Conservation (phyloP, 345 rosid species). For the Aquilaria malaccensis region DNA sequence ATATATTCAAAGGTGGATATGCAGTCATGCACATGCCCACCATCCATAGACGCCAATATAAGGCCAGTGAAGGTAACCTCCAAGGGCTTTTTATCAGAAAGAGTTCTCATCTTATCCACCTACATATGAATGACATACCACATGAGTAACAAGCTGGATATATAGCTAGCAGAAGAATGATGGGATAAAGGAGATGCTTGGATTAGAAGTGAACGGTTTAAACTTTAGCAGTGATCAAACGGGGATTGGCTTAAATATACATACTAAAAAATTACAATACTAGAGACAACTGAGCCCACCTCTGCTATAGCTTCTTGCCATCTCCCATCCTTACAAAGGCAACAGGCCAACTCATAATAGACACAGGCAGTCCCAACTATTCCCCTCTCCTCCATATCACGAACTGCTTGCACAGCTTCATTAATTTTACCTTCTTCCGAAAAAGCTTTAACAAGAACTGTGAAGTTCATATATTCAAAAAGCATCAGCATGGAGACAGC, state of each 20-base stretch:
- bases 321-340: constrained; percentile 75
- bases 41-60: constrained; percentile 62
- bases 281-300: constrained; percentile 31
- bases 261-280: background rate
- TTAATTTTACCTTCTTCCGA: constrained; percentile 80
- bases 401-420: constrained; percentile 74
- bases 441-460: constrained; percentile 80
- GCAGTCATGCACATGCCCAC: constrained; percentile 74
- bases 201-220: too few relatives aligned
- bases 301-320: constrained; percentile 78
- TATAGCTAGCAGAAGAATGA: too few relatives aligned
- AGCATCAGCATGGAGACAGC: background rate
- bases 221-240: too few relatives aligned
- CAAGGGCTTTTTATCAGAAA: constrained; percentile 52
- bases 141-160: background rate
- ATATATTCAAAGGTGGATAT: constrained; percentile 55
- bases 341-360: constrained; percentile 83
- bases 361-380: constrained; percentile 75
- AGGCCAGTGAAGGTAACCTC: constrained; percentile 85
- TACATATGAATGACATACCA: constrained; percentile 17
- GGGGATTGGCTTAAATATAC: background rate
- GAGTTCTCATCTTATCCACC: constrained; percentile 64
- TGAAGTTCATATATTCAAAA: constrained; percentile 13
- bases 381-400: constrained; percentile 88
- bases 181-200: too few relatives aligned